A percentile compares a stretch with the other conserved stretches of the same genome.
Conservation (phyloP, 345 rosid species). For the Toxicodendron radicans region DNA sequence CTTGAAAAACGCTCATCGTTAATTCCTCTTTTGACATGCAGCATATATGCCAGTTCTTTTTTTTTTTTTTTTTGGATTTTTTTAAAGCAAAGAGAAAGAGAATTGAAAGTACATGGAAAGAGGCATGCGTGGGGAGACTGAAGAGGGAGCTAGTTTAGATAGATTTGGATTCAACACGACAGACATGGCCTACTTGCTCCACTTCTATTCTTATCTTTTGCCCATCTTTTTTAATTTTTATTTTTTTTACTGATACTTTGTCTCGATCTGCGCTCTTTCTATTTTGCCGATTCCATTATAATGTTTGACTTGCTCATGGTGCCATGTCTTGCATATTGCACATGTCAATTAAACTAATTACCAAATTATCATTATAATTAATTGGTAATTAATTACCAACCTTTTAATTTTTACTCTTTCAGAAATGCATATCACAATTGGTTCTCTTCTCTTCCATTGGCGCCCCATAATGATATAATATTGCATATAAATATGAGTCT, state of each 20-base stretch:
- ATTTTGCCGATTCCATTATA: conserved; percentile 2
- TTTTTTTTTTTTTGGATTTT: not conserved
- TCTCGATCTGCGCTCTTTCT: not conserved
- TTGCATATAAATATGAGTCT: no score
- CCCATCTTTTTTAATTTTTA: no score
- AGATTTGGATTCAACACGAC: not conserved
- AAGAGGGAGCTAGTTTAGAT: not conserved
- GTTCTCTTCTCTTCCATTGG: no score
- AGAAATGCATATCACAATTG: no score
- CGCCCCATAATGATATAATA: no score
- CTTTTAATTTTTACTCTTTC: no score
- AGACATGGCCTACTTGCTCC: not conserved
- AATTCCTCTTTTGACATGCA: not conserved
- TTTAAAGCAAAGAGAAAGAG: not conserved
- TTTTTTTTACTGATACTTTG: not conserved
- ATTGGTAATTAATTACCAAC: no score
- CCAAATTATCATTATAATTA: no score
- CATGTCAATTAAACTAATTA: no score
- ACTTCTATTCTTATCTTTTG: not conserved
- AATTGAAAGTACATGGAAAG: not conserved
- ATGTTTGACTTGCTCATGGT: not conserved
- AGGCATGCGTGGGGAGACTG: not conserved
- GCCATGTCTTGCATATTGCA: no score
- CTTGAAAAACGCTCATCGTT: not conserved
- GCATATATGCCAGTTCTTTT: not conserved